phyloP scores from a whole-genome alignment of 306 rosid genomes.

The Lithocarpus polystachyus region DNA sequence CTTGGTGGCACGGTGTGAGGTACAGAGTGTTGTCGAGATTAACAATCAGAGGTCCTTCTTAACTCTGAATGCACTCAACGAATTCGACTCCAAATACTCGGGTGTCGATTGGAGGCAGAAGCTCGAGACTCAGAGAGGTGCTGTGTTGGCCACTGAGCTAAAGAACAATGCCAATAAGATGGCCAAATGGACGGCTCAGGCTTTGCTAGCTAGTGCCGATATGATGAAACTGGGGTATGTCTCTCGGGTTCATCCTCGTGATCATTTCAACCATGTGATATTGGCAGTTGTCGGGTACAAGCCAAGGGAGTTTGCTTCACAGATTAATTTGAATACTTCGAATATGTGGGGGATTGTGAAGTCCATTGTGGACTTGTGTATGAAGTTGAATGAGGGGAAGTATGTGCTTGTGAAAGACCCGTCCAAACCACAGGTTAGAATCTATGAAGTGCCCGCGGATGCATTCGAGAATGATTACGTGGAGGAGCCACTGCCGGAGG shows the following conservation, averaged over 20 bases:
- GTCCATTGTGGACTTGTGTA: constrained; percentile 94
- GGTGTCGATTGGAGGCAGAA: constrained; percentile 97
- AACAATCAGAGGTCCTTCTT: constrained; percentile 85
- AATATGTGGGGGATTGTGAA: constrained; percentile 99
- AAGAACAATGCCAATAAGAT: constrained; percentile 93
- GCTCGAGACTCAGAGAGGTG: constrained; percentile 95
- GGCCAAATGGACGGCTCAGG: constrained; percentile 97
- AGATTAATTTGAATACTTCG: constrained; percentile 69
- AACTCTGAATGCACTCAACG: constrained; percentile 84
- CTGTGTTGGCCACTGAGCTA: constrained; percentile 93
- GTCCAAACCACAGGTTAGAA: constrained; percentile 89
- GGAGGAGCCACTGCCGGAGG: constrained; percentile 95
- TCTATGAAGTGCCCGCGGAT: constrained; percentile 83
- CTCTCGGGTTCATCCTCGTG: constrained; percentile 92
- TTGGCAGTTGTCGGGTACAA: constrained; percentile 88
- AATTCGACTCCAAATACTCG: constrained; percentile 85
- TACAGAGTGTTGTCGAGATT: constrained; percentile 84
- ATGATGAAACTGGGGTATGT: constrained; percentile 95
- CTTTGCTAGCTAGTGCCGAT: constrained; percentile 76
- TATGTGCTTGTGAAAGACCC: constrained; percentile 94
- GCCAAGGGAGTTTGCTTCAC: constrained; percentile 78
- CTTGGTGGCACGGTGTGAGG: constrained; percentile 87
- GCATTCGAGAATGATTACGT: constrained; percentile 94
- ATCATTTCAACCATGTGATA: constrained; percentile 87
- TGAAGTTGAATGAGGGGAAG: constrained; percentile 91